phyloP scores from a whole-genome alignment of 2,329 filamentous ascomycete genomes.

The Lecanosticta acicola region DNA sequence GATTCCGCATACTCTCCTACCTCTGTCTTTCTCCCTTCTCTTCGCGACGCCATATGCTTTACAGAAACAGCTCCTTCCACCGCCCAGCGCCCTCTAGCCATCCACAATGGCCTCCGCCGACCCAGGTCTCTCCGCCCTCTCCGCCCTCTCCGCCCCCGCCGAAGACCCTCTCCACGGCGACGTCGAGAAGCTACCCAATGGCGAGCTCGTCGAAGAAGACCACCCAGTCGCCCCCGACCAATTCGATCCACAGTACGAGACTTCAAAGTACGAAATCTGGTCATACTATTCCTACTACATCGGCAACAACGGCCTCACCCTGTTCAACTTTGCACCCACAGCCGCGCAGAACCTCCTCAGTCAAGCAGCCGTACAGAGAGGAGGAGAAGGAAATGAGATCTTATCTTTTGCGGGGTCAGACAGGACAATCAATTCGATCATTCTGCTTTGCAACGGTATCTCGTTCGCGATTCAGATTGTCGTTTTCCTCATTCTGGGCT shows the following conservation, averaged over 20 bases:
- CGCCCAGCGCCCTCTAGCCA: slow-evolving; percentile 13
- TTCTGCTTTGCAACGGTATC: slow-evolving; percentile 61
- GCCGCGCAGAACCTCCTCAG: slow-evolving; percentile 60
- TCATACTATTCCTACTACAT: slow-evolving; percentile 52
- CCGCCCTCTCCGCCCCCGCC: slow-evolving; percentile 23
- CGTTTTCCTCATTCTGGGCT: slow-evolving; percentile 49
- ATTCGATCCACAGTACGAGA: slow-evolving; percentile 50
- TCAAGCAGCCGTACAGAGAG: slow-evolving; percentile 49
- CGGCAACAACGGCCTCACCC: slow-evolving; percentile 58
- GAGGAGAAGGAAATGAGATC: slow-evolving; percentile 41
- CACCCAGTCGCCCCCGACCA: slow-evolving; percentile 48
- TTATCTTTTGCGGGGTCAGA: slow-evolving; percentile 52
- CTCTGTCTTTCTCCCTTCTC: not conserved
- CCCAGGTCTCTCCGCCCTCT: slow-evolving; percentile 30
- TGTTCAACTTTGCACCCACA: slow-evolving; percentile 61
- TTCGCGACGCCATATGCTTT: not conserved
- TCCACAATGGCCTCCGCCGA: slow-evolving; percentile 32
- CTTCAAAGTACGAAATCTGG: slow-evolving; percentile 50
- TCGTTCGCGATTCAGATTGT: slow-evolving; percentile 62
- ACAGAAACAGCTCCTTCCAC: not conserved
- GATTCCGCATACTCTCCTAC: not conserved
- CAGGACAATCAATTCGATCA: slow-evolving; percentile 60
- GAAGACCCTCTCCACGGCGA: slow-evolving; percentile 31
- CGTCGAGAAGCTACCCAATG: slow-evolving; percentile 17
- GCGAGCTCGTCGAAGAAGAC: slow-evolving; percentile 25